These are phyloP conservation scores for Gastrodia elata DNA, from an alignment of 106 monocot genomes.

Conservation along the genomic window DNA sequence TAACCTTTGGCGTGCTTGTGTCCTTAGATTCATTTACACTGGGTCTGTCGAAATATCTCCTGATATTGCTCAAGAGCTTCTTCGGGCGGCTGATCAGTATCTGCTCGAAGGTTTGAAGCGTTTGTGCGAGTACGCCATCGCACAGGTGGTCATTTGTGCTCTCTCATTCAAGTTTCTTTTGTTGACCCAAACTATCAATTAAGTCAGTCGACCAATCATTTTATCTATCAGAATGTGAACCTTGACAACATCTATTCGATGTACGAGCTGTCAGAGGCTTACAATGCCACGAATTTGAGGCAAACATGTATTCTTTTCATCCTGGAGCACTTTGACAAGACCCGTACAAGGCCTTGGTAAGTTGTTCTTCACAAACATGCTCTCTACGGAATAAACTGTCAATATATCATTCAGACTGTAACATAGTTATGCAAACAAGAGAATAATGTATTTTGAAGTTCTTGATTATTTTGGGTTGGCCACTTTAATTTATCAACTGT, in stretches of 20 bases:
- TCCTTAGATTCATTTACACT: slow-evolving; percentile 82
- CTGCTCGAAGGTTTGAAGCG: slow-evolving; percentile 94
- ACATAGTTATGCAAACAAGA: too few species aligned
- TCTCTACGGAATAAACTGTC: background rate
- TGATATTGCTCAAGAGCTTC: slow-evolving; percentile 85
- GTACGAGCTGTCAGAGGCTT: slow-evolving; percentile 94
- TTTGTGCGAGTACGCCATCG: slow-evolving; percentile 83
- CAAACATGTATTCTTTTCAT: slow-evolving; percentile 80
- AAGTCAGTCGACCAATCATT: background rate
- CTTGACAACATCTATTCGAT: slow-evolving; percentile 74
- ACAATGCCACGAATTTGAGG: slow-evolving; percentile 69
- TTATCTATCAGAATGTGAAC: slow-evolving; percentile 45
- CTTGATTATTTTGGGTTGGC: too few species aligned
- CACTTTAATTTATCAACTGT: too few species aligned
- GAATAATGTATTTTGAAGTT: too few species aligned
- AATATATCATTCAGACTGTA: background rate
- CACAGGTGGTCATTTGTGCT: slow-evolving; percentile 44
- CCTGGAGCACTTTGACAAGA: slow-evolving; percentile 76
- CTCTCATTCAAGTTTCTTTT: background rate
- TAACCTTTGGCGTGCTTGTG: too few species aligned
- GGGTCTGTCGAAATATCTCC: slow-evolving; percentile 70
- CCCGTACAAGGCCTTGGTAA: slow-evolving; percentile 61
- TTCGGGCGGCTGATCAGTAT: slow-evolving; percentile 97
- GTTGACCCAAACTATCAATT: background rate
- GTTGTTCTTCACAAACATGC: too few species aligned